Conservation (phyloP, 176 grass and related monocot species). For the Oryza meridionalis region DNA sequence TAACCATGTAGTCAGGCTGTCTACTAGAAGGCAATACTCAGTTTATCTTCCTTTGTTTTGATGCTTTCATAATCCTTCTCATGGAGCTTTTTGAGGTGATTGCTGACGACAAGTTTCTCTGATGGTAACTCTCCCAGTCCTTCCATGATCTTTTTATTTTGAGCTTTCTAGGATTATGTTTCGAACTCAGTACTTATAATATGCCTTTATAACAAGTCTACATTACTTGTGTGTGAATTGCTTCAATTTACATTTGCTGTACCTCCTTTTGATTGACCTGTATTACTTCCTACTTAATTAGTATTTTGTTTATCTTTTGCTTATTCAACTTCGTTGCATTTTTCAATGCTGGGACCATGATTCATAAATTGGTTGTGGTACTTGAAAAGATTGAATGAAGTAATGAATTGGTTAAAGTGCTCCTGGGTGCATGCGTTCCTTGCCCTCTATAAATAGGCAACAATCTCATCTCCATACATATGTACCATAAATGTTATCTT, state of each 20-base stretch:
- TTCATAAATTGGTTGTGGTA: neutral
- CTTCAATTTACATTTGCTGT: conserved; percentile 20
- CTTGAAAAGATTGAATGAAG: conserved; percentile 16
- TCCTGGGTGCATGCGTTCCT: neutral
- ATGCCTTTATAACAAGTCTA: neutral
- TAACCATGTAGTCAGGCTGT: conserved; percentile 66
- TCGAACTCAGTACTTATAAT: neutral
- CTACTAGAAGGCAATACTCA: conserved; percentile 33
- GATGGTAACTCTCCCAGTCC: conserved; percentile 50
- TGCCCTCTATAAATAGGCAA: conserved; percentile 15
- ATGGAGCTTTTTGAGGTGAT: conserved; percentile 37
- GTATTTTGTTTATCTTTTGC: neutral
- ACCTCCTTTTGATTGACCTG: neutral
- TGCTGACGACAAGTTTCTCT: conserved; percentile 35
- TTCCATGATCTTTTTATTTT: conserved; percentile 14
- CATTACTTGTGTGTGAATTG: neutral
- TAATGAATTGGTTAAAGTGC: conserved; percentile 10
- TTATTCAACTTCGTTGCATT: conserved; percentile 9
- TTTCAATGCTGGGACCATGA: conserved; percentile 1
- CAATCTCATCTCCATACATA: conserved; percentile 15
- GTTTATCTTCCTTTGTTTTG: conserved; percentile 27
- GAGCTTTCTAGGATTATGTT: conserved; percentile 3
- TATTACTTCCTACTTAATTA: neutral
- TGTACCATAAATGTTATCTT: neutral
- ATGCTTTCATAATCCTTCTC: conserved; percentile 46